A percentile compares a stretch with the other conserved stretches of the same genome.
Evolutionary conservation across 306 rosid species (phyloP).

Genomic region (Quercus suber): DNA sequence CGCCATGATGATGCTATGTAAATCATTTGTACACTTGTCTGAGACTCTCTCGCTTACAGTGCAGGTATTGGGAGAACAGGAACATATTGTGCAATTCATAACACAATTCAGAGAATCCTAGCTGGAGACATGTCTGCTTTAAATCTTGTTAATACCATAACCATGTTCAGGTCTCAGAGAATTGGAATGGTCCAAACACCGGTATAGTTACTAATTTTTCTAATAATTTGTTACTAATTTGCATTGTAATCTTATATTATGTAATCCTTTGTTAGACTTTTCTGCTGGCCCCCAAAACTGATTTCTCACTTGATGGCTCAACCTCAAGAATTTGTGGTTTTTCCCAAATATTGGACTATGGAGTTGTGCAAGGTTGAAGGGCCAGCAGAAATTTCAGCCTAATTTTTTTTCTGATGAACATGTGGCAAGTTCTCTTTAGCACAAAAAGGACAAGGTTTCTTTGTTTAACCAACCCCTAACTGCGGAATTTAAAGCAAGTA

Average conservation of each 20-base stretch:
- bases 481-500: neutral
- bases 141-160: conserved; percentile 62
- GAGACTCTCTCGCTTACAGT: conserved; percentile 59
- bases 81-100: conserved; percentile 86
- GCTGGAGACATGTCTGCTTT: conserved; percentile 87
- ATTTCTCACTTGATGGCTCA: neutral
- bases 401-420: neutral
- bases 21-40: conserved; percentile 22
- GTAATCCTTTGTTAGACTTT: conserved; percentile 2
- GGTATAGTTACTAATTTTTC: conserved; percentile 42
- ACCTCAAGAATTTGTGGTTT: neutral
- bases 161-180: conserved; percentile 81
- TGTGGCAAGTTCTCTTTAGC: neutral
- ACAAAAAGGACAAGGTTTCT: neutral
- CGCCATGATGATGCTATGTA: neutral
- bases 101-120: conserved; percentile 86
- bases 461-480: neutral
- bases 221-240: conserved; percentile 9
- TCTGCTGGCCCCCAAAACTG: conserved; percentile 6
- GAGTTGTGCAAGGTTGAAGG: neutral
- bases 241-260: conserved; percentile 2
- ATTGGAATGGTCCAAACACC: conserved; percentile 93
- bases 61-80: conserved; percentile 99
- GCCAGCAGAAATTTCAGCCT: neutral
- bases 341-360: neutral